Evolutionary conservation across 2,329 filamentous ascomycete species (phyloP), one percentile per base, ranked within the genome.

Genomic region (Fusarium irregulare): DNA sequence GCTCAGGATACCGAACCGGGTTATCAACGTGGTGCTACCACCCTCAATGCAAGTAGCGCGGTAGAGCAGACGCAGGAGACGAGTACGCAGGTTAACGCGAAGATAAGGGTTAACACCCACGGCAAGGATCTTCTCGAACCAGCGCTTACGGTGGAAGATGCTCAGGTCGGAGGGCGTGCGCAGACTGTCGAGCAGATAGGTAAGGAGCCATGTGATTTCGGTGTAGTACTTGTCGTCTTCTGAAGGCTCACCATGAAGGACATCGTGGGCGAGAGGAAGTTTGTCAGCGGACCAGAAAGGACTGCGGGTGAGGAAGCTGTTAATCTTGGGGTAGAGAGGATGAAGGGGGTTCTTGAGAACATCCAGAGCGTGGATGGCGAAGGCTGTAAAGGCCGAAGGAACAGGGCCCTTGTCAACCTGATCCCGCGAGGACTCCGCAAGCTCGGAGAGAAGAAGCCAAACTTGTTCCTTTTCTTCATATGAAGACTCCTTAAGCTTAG

Each of bases 301-400:
- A 0, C 89, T 88, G 54, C 89, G 89, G 23, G 93, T 93, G 37
- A 98, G 87, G 78, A 94, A 98, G 8, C 86, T 84, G 82, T 97
- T 97, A 80, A 96, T 83, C 77, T 97, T 97, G 61, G 89, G 88
- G 78, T 97, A 98, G 40, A 98, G 87, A 64, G 88, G 88, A 76
- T 97, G 93, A 18, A 93, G 85, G 1, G 95, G 95, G 66, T 93
- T 90, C 23, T 85, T 87, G 47, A 97, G 81, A 18, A 97, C 88
- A 3, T 86, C 82, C 10, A 97, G 84, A 2, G 90, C 89, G 69
- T 89, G 88, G 48, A 87, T 85, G 10, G 93, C 91, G 73, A 97
- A 96, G 13, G 91, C 88, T n/a, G 90, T 87, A 8, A 93, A 89
- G 14, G 93, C 85, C 64, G 91, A 93, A 0, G 94, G 91, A 6